These are phyloP conservation scores for Pterulicium gracile DNA, from an alignment of 1,284 basidiomycete genomes.

Conservation along the genomic window DNA sequence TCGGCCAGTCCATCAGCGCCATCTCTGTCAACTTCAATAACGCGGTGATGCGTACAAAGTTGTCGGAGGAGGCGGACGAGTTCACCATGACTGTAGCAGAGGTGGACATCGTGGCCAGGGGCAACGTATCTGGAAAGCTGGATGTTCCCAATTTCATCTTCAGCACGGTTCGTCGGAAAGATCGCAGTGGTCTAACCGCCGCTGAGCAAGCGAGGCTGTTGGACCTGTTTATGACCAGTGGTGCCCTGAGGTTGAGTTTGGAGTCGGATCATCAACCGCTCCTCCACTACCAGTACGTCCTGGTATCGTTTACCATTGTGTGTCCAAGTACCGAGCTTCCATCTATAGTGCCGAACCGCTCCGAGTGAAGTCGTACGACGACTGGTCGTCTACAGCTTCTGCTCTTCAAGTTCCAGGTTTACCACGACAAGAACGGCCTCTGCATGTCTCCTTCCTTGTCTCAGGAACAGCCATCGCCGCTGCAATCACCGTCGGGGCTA, in stretches of 20 bases:
- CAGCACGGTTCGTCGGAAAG: constrained; percentile 55
- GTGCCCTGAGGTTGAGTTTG: constrained; percentile 53
- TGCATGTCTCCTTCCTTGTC: constrained; percentile 70
- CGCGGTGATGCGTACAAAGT: constrained; percentile 45
- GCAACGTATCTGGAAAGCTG: constrained; percentile 67
- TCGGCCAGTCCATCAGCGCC: constrained; percentile 65
- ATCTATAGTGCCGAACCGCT: constrained; percentile 63
- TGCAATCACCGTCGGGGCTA: constrained; percentile 61
- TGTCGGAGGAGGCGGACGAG: constrained; percentile 48
- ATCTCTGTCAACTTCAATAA: constrained; percentile 56
- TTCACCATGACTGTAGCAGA: constrained; percentile 58
- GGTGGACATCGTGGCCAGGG: constrained; percentile 51
- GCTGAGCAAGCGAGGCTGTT: constrained; percentile 43
- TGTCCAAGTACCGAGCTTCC: constrained; percentile 7
- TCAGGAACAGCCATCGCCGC: constrained; percentile 62
- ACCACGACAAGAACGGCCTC: no score
- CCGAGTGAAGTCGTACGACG: constrained; percentile 66
- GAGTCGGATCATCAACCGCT: constrained; percentile 73
- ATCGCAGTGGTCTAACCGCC: constrained; percentile 21
- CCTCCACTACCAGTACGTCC: constrained; percentile 64
- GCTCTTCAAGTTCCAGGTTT: constrained; percentile 33
- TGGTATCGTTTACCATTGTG: constrained; percentile 5
- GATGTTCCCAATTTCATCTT: constrained; percentile 66
- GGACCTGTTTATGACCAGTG: constrained; percentile 68
- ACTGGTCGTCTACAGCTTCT: constrained; percentile 50